Base-by-base conservation (phyloP, 2,329 filamentous ascomycete genomes). In the Zasmidium citrigriseum region DNA sequence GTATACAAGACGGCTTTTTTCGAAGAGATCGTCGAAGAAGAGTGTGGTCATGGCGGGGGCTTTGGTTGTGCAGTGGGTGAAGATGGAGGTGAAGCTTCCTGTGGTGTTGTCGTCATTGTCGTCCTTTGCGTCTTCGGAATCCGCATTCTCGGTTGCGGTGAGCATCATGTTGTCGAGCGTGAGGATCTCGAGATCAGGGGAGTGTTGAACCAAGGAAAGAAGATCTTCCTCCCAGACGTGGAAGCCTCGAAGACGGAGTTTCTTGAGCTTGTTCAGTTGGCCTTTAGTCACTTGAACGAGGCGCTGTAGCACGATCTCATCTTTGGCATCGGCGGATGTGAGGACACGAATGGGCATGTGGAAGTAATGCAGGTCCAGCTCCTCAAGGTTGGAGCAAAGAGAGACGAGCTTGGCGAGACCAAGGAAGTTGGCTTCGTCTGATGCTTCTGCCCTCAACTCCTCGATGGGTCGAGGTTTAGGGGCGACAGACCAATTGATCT, bases 1-100 rank as follows among this genome's bases (percentile, higher is more conserved):
- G 41, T 58, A 61, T 3, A 61, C n/a, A 24, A 61, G 25, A 12
- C 20, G 29, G 20, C 48, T 27, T 12, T 21, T 22, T 23, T 61
- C 52, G 27, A 61, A 61, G n/a, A 61, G 27, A 46, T 61, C 57
- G 21, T 62, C 57, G 18, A 57, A 49, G 14, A 49, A 46, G 14
- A 62, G 24, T 22, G 53, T 53, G 1, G 57, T 41, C 25, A 57
- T 23, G 11, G 23, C 47, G 1, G 44, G 12, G 10, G 20, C 14
- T n/a, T 46, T 14, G 27, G 23, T 18, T 4, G 24, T 58, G n/a
- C 45, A 51, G 23, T 56, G 34, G 1, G 45, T 24, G 21, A 62
- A 55, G 27, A 59, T 47, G n/a, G 53, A 23, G 11, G 23, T 27
- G 25, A 46, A 61, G 41, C 41, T 54, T 41, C 34, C 7, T 4